A percentile compares a stretch with the other conserved stretches of the same genome.
Evolutionary conservation across 208 protist genomes (phyloP).

Genomic region (Crithidia acanthocephali): DNA sequence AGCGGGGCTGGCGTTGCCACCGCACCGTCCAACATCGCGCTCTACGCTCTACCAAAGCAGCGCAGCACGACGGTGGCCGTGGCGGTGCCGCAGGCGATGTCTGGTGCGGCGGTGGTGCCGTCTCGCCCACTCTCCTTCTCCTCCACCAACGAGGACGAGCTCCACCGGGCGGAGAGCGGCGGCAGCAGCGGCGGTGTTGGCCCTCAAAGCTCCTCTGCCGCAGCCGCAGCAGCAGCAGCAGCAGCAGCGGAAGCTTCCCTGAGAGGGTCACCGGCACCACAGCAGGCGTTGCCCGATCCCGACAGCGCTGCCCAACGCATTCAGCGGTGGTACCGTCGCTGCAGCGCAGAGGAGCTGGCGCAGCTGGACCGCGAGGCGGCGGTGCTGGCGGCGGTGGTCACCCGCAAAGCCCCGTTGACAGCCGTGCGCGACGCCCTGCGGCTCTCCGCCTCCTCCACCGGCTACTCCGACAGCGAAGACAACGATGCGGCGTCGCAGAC

Average conservation of each 20-base stretch:
- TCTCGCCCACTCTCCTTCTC: conserved; percentile 1
- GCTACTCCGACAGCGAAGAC: too few species aligned
- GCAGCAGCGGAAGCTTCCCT: background rate
- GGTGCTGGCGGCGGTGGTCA: conserved; percentile 29
- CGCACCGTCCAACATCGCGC: background rate
- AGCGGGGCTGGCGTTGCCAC: background rate
- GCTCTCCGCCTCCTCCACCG: background rate
- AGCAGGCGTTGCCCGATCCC: background rate
- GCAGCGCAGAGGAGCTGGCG: conserved; percentile 1
- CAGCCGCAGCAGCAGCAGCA: background rate
- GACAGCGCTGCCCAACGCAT: conserved; percentile 19
- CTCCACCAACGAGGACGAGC: background rate
- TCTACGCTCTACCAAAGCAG: background rate
- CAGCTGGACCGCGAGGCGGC: conserved; percentile 21
- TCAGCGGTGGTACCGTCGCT: conserved; percentile 24
- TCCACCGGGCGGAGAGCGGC: background rate
- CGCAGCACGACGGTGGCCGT: background rate
- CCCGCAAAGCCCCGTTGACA: conserved; percentile 21
- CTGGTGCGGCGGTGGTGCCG: background rate
- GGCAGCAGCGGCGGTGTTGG: background rate
- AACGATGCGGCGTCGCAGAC: background rate
- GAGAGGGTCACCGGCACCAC: background rate
- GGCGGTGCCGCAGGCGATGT: background rate
- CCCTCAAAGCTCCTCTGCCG: background rate
- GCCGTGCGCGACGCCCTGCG: conserved; percentile 17